Evolutionary conservation across 2,329 filamentous ascomycete species (phyloP).

Genomic region (Fusarium pseudocircinatum): DNA sequence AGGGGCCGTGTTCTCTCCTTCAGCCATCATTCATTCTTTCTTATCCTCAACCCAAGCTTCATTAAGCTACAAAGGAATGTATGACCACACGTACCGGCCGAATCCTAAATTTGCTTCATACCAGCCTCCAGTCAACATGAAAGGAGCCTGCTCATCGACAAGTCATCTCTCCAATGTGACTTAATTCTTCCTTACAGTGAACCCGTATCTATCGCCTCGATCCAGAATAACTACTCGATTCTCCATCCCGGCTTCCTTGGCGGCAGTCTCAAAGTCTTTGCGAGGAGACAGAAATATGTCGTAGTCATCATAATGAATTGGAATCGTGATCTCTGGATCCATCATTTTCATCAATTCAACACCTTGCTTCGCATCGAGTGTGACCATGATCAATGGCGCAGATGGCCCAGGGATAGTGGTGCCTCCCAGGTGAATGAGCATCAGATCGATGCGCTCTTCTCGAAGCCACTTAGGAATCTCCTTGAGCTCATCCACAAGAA

Average conservation of each 20-base stretch:
- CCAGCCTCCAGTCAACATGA: background rate
- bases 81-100: background rate
- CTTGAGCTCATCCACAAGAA: conserved; percentile 64
- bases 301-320: conserved; percentile 73
- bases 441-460: conserved; percentile 67
- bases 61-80: background rate
- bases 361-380: conserved; percentile 73
- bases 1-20: background rate
- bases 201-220: conserved; percentile 28
- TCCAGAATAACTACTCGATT: conserved; percentile 69
- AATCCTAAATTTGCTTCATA: background rate
- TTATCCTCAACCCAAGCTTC: background rate
- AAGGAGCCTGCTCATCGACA: background rate
- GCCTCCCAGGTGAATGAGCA: conserved; percentile 73
- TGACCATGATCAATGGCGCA: conserved; percentile 71
- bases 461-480: conserved; percentile 66
- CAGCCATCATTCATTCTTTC: background rate
- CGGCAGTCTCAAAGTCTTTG: conserved; percentile 66
- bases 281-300: conserved; percentile 68
- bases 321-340: conserved; percentile 69
- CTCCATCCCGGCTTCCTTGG: conserved; percentile 60
- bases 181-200: conserved; percentile 3
- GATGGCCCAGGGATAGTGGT: conserved; percentile 70
- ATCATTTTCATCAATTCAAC: conserved; percentile 68
- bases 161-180: background rate